A percentile compares a stretch with the other conserved stretches of the same genome.
phyloP scores from a whole-genome alignment of 192 early-diverging fungal genomes.

The Cladochytrium replicatum region DNA sequence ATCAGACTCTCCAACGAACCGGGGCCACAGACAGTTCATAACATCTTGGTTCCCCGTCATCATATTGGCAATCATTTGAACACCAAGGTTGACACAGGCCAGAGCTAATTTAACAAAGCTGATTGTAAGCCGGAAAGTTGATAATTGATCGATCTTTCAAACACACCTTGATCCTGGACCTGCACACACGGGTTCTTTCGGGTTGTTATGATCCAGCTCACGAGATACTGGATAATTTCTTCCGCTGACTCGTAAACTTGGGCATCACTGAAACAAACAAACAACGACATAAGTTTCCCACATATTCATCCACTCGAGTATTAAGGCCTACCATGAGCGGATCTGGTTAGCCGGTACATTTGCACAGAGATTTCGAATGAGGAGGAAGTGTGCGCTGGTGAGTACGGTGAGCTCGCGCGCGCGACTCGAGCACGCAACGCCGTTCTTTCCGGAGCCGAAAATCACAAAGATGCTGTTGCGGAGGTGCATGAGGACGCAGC shows the following conservation, averaged over 20 bases:
- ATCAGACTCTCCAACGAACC: constrained; percentile 25
- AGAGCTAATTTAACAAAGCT: constrained; percentile 4
- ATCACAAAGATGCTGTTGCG: too few species aligned
- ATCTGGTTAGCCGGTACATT: constrained; percentile 25
- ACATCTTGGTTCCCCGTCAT: constrained; percentile 37
- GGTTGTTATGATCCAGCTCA: constrained; percentile 22
- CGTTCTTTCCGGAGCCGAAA: constrained; percentile 18
- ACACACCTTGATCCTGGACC: constrained; percentile 17
- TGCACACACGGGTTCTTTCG: constrained; percentile 17
- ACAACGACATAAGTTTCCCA: background rate
- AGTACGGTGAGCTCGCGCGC: constrained; percentile 19
- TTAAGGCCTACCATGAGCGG: constrained; percentile 27
- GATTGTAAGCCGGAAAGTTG: background rate
- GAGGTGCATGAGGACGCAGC: too few species aligned
- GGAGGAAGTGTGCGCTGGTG: constrained; percentile 19
- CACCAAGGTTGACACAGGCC: constrained; percentile 31
- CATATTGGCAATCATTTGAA: constrained; percentile 37
- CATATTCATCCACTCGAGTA: too few species aligned
- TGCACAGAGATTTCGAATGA: constrained; percentile 35
- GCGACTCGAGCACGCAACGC: constrained; percentile 19
- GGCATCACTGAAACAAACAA: constrained; percentile 14
- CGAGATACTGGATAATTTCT: constrained; percentile 25
- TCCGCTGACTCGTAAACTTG: constrained; percentile 25
- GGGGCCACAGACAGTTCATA: constrained; percentile 33
- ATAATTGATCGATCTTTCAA: background rate